Conservation (phyloP, 2,329 filamentous ascomycete genomes). For the Monosporascus sp. region DNA sequence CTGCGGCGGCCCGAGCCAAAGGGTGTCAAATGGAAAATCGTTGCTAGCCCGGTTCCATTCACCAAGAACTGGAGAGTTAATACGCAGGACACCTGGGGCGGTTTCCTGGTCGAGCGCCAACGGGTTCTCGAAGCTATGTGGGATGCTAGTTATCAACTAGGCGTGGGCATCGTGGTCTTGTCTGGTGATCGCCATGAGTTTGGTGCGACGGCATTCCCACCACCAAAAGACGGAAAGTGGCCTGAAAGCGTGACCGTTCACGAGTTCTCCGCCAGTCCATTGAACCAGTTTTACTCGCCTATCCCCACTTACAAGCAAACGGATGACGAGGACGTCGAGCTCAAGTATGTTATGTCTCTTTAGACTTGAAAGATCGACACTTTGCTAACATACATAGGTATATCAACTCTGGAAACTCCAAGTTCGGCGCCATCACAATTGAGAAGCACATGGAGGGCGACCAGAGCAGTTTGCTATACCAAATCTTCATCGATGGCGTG, state of each 20-base stretch:
- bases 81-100: conserved; percentile 86
- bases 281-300: conserved; percentile 92
- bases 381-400: conserved; percentile 46
- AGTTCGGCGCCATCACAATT: conserved; percentile 81
- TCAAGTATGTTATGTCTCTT: conserved; percentile 65
- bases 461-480: conserved; percentile 72
- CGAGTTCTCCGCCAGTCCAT: conserved; percentile 85
- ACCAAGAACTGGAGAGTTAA: conserved; percentile 97
- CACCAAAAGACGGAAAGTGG: conserved; percentile 57
- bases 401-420: conserved; percentile 78
- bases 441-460: conserved; percentile 57
- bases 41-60: conserved; percentile 87
- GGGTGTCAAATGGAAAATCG: conserved; percentile 88
- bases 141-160: conserved; percentile 64
- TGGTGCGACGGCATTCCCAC: conserved; percentile 75
- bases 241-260: conserved; percentile 62
- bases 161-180: conserved; percentile 74
- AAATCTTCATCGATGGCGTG: conserved; percentile 73
- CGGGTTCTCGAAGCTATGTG: conserved; percentile 86
- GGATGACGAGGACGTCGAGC: conserved; percentile 73
- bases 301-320: conserved; percentile 76
- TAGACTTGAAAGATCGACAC: not conserved
- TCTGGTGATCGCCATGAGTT: conserved; percentile 97
- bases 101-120: conserved; percentile 76
- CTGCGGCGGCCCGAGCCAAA: conserved; percentile 64